Percentiles rank a stretch among this genome's conserved stretches.
These are phyloP conservation scores for Hypoxylon crocopeplum DNA, from an alignment of 495 filamentous ascomycete species.

Conservation along the genomic window DNA sequence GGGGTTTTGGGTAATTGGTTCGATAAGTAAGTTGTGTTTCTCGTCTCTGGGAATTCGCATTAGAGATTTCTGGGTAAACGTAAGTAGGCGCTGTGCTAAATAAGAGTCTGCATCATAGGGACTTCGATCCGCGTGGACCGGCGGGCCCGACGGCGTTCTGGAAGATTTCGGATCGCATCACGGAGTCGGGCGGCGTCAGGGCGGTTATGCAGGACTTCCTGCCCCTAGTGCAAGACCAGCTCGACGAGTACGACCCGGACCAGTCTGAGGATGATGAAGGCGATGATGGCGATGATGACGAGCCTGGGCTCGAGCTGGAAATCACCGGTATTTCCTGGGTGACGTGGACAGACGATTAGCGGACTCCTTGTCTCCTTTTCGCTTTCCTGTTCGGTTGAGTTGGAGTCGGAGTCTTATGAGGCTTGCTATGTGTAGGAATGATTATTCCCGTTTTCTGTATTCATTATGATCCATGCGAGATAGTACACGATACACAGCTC, in stretches of 20 bases:
- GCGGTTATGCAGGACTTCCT: constrained; percentile 22
- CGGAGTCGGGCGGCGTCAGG: constrained; percentile 3
- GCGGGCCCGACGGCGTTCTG: constrained; percentile 72
- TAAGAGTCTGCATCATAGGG: too few species aligned
- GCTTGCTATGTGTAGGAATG: too few species aligned
- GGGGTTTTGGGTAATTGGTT: constrained; percentile 73
- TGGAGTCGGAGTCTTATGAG: too few species aligned
- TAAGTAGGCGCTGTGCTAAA: too few species aligned
- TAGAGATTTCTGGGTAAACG: too few species aligned
- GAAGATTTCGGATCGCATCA: constrained; percentile 61
- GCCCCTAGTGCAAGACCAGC: constrained; percentile 23
- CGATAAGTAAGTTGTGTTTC: constrained; percentile 59
- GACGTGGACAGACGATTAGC: constrained; percentile 19
- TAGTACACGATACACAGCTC: too few species aligned
- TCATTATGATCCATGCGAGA: too few species aligned
- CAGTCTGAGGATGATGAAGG: constrained; percentile 11
- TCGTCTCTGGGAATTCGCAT: too few species aligned
- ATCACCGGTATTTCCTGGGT: constrained; percentile 21
- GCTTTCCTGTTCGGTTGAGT: too few species aligned
- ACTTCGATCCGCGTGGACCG: constrained; percentile 65
- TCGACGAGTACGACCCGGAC: constrained; percentile 8
- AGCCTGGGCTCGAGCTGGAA: constrained; percentile 20
- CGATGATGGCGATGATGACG: constrained; percentile 11
- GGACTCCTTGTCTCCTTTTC: too few species aligned
- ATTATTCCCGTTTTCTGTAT: too few species aligned